These are phyloP conservation scores for Cucumis hystrix DNA, from an alignment of 306 rosid genomes.

Conservation along the genomic window DNA sequence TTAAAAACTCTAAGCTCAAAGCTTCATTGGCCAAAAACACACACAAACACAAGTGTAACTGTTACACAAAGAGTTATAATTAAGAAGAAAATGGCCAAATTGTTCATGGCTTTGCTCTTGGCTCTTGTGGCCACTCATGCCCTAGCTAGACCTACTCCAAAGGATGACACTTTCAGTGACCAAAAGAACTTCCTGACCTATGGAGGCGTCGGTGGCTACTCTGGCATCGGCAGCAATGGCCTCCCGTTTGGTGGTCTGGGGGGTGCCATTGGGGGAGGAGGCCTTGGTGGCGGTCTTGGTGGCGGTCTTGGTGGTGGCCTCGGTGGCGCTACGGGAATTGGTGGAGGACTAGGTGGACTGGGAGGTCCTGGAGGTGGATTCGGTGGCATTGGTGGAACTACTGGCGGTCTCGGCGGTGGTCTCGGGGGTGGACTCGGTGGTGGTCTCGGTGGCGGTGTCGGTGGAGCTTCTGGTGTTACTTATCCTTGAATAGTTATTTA, in stretches of 20 bases:
- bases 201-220: constrained; percentile 50
- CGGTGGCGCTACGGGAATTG: not conserved
- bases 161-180: constrained; percentile 39
- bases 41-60: not conserved
- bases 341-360: not conserved
- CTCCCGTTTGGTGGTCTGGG: constrained; percentile 52
- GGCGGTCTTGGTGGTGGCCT: not conserved
- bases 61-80: not conserved
- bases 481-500: not conserved
- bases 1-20: not conserved
- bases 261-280: constrained; percentile 11
- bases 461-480: not conserved
- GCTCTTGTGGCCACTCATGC: constrained; percentile 31
- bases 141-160: constrained; percentile 35
- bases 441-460: constrained; percentile 4
- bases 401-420: constrained; percentile 11
- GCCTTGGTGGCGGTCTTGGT: not conserved
- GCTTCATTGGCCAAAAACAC: not conserved
- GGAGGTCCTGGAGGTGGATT: constrained; percentile 16
- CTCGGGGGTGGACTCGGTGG: not conserved
- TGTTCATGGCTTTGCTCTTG: constrained; percentile 32
- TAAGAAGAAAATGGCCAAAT: constrained; percentile 26
- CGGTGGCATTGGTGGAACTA: constrained; percentile 3
- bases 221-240: constrained; percentile 48
- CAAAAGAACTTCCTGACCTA: constrained; percentile 47